A percentile compares a stretch with the other conserved stretches of the same genome.
phyloP scores from a whole-genome alignment of 2,329 filamentous ascomycete genomes.

The Nannizziopsis barbatae region DNA sequence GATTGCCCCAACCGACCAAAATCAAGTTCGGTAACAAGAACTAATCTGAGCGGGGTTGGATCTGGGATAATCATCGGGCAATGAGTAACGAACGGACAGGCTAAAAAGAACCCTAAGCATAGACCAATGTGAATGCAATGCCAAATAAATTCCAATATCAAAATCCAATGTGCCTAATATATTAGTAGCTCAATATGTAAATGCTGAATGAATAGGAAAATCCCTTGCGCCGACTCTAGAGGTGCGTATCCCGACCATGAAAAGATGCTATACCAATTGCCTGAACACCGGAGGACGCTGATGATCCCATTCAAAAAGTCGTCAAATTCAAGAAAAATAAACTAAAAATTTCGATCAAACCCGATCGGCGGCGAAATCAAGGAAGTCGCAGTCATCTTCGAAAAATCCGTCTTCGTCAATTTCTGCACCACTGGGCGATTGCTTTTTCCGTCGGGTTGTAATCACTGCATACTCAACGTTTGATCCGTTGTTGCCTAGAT shows the following conservation, averaged over 20 bases:
- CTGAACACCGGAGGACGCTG: not conserved
- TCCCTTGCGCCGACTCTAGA: not conserved
- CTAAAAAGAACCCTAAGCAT: too few relatives aligned
- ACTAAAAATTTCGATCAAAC: constrained; percentile 28
- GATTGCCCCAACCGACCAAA: too few relatives aligned
- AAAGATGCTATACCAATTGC: not conserved
- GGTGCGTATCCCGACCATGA: too few relatives aligned
- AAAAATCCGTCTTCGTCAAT: constrained; percentile 62
- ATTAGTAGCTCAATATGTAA: too few relatives aligned
- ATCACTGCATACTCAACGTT: constrained; percentile 70
- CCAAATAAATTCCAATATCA: too few relatives aligned
- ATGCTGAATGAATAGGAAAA: not conserved
- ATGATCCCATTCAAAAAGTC: not conserved
- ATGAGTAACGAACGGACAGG: too few relatives aligned
- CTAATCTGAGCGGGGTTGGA: too few relatives aligned
- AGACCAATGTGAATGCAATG: too few relatives aligned
- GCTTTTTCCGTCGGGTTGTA: constrained; percentile 60
- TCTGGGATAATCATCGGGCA: too few relatives aligned
- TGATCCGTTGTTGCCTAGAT: constrained; percentile 43
- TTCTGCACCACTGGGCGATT: constrained; percentile 26
- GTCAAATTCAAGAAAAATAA: not conserved
- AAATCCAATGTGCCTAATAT: too few relatives aligned
- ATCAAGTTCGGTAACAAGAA: too few relatives aligned
- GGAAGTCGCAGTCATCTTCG: constrained; percentile 82
- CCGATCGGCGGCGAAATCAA: constrained; percentile 64